Evolutionary conservation across 108 stramenopile genomes (phyloP), one percentile per base, ranked within the genome.

Genomic region (Pseudonitzschia multistriata): DNA sequence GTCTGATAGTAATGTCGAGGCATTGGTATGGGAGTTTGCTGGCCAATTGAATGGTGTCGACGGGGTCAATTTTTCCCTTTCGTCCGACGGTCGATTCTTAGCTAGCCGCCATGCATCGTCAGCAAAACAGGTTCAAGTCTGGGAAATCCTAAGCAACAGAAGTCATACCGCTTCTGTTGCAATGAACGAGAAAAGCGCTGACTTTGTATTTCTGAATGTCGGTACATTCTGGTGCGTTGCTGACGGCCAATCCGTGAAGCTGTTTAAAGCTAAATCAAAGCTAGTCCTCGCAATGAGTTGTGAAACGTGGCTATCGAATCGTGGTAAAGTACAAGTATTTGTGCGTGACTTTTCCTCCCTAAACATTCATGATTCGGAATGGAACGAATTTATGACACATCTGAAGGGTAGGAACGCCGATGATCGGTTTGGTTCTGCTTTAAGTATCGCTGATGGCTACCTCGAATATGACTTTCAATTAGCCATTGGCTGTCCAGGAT

Each of bases 241-340:
- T 3, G 57, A 59, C 19, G 57, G 57, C 17, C 3, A 59, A 59
- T 36, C 31, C 17, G 35, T 59, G 19, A 59, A 59, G 19, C 57
- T 59, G 2, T 25, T n/a, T 29, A 30, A 59, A 59, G 19, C 57
- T 29, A 15, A n/a, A 36, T 35, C 57, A 59, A 59, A 19, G 13
- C 29, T 59, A 19, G 5, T 30, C 8, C 57, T 59, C 29, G n/a
- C 57, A 35, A 59, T 59, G 57, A 35, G 34, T 21, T 59, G 57
- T 17, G 57, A 59, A 59, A 59, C 57, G 3, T 59, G 35, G n/a
- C n/a, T 59, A 21, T 36, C 34, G 0, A 35, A 60, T 35, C 66
- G 67, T 21, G 74, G 74, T 21, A 47, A 42, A 24, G 67, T 74
- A 1, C 74, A 63, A 30, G 40, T 74, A 5, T 74, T 74, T 60